Evolutionary conservation across 306 rosid genomes (phyloP), one percentile per base, ranked within the genome.

Genomic region (Castanospermum australe): DNA sequence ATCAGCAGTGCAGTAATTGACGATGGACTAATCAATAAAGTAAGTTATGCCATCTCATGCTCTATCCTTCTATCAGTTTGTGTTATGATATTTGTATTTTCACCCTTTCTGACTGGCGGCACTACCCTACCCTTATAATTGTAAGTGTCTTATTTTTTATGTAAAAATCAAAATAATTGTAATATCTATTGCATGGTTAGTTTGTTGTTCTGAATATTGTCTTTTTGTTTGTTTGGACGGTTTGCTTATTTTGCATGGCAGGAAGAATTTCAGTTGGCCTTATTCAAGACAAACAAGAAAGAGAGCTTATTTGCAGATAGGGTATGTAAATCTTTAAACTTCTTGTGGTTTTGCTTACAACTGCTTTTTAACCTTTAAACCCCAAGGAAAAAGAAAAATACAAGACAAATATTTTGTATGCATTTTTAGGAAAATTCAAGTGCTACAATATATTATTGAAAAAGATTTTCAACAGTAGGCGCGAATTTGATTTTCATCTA

Each of bases 281-380:
- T 93, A 66, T 91, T 89, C 89, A 93, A 93, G 87, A 88, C 97
- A 47, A 84, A 76, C 84, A 81, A 91, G 75, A 93, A 89, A 78
- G 90, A 87, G 73, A 91, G 98, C 70, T 88, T 93, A 86, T 91
- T 91, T 89, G 97, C 94, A 8, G 98, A 91, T 67, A 87, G 97
- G 92, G 97, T 90, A 82, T 25, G 79, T 75, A 42, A 57, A 82
- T 20, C 60, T 73, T 70, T 70, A 32, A 32, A 21, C 51, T 52
- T 47, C 24, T 24, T 17, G 24, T 39, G 25, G 25, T 38, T 55
- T 54, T 61, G 25, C 20, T 62, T 67, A 50, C 41, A 48, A 21
- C 48, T 42, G 54, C 14, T 47, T 44, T 42, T 69, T 61, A 47
- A 51, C 36, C 38, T 60, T 35, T 47, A 32, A 42, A 48, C 50